Base-by-base conservation (phyloP, 306 rosid genomes). In the Prunus persica region DNA sequence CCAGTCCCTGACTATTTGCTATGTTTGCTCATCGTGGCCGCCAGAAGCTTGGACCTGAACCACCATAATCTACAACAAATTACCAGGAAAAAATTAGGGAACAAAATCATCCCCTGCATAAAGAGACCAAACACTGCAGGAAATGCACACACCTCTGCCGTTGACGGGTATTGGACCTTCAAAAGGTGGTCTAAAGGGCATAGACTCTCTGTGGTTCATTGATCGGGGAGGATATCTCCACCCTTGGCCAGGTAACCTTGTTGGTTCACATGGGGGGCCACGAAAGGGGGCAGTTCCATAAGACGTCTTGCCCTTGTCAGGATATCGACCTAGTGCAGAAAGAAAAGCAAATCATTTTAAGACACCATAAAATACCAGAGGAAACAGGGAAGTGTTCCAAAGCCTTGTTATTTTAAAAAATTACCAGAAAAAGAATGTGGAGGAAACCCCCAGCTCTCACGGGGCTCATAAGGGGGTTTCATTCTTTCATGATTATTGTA, bases 41-140 rank as follows among this genome's bases (percentile, higher is more conserved):
- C 97, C 97, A 94, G 88, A 50, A 90, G 88, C 87, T 70, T 49
- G 91, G 88, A 78, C 96, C 97, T 94, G 92, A 79, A 87, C 81
- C 68, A 80, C 76, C 73, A 52, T n/a, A 30, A 34, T 5, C 60
- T 13, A 69, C 25, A n/a, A 67, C 8, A 22, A 6, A 12, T 9
- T 27, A 18, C 18, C 65, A 18, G 47, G 45, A 51, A 43, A 20
- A 64, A 57, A 25, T 12, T 64, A n/a, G 70, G 46, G 0, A 19
- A 9, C 2, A 45, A 15, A 6, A 22, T 25, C 12, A 12, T 11
- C 20, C 51, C 18, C 24, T 45, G 1, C 8, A 5, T 9, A 24
- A n/a, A 27, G 58, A 20, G 28, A 52, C 32, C 32, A 12, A 10
- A 11, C 2, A n/a, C 16, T 8, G 52, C 47, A 64, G 25, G 38